Percentiles rank a stretch among this genome's conserved stretches.
Conservation (phyloP, 176 grass and related monocot species). For the Elymus sibiricus region DNA sequence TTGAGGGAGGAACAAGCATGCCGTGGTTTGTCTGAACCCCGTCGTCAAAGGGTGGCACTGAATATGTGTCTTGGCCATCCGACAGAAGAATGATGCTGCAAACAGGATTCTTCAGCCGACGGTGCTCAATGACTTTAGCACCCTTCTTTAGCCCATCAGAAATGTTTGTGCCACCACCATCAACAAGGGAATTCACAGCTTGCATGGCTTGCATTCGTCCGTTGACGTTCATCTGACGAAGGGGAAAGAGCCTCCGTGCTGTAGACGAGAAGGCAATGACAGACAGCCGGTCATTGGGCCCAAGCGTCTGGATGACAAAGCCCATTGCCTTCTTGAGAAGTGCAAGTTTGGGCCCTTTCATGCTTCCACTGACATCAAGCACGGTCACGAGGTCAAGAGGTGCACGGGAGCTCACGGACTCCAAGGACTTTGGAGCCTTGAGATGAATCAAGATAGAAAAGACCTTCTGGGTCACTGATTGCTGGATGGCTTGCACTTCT, state of each 20-base stretch:
- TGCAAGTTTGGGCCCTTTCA: conserved; percentile 72
- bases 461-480: conserved; percentile 36
- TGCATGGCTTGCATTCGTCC: conserved; percentile 56
- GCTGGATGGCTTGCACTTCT: conserved; percentile 47
- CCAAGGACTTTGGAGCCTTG: conserved; percentile 61
- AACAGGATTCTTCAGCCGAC: conserved; percentile 63
- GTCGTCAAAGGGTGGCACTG: conserved; percentile 3
- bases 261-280: conserved; percentile 72
- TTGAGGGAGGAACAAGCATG: conserved; percentile 55
- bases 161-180: conserved; percentile 88
- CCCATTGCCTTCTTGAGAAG: conserved; percentile 83
- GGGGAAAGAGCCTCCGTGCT: conserved; percentile 62
- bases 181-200: conserved; percentile 57
- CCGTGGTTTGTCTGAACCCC: conserved; percentile 30
- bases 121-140: conserved; percentile 69
- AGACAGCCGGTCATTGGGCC: conserved; percentile 81
- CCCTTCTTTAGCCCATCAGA: conserved; percentile 70
- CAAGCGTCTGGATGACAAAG: conserved; percentile 84
- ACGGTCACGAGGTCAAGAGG: conserved; percentile 92
- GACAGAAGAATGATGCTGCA: conserved; percentile 91
- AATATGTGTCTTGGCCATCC: conserved; percentile 89
- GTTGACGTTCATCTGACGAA: conserved; percentile 55
- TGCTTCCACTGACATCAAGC: conserved; percentile 95
- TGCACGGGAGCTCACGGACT: conserved; percentile 40
- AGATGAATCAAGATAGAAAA: conserved; percentile 84